These are phyloP conservation scores for Amesomyces nigricolor DNA, from an alignment of 2,329 filamentous ascomycete genomes.

Conservation along the genomic window DNA sequence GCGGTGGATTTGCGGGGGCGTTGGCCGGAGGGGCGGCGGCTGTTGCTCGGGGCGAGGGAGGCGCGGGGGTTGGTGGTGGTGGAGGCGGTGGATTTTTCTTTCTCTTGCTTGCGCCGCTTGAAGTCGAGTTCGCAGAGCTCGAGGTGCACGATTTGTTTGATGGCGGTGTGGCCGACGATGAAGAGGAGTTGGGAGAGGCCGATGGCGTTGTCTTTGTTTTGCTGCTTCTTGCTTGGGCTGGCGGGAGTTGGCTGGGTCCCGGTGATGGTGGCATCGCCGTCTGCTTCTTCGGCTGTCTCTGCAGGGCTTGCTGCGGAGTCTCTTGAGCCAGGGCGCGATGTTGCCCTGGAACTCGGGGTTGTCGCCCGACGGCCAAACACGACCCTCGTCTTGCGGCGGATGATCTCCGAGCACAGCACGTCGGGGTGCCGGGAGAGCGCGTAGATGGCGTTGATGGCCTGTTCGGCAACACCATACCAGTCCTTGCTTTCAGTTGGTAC, in stretches of 20 bases:
- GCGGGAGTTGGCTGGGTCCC: conserved; percentile 28
- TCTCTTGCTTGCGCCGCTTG: conserved; percentile 89
- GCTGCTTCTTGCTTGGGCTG: conserved; percentile 34
- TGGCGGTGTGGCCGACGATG: conserved; percentile 90
- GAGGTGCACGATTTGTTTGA: conserved; percentile 98
- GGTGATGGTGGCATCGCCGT: conserved; percentile 24
- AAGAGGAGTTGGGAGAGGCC: conserved; percentile 87
- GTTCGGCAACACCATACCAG: conserved; percentile 93
- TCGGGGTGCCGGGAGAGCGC: conserved; percentile 91
- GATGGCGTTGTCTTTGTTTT: conserved; percentile 63
- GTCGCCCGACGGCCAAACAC: conserved; percentile 56
- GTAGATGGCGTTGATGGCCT: conserved; percentile 94
- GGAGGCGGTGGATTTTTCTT: conserved; percentile 59
- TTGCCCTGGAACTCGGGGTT: conserved; percentile 44
- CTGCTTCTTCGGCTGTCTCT: conserved; percentile 29
- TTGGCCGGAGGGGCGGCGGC: conserved; percentile 22
- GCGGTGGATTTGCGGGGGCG: no score
- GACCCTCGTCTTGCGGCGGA: conserved; percentile 76
- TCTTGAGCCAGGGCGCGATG: conserved; percentile 46
- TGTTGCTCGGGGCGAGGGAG: conserved; percentile 31
- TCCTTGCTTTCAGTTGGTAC: conserved; percentile 86
- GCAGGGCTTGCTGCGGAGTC: conserved; percentile 32
- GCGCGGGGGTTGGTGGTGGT: conserved; percentile 39
- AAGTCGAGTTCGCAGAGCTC: conserved; percentile 98
- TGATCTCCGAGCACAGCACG: conserved; percentile 82